Percentiles rank a stretch among this genome's conserved stretches.
Conservation (phyloP, 2,329 filamentous ascomycete species). For the Stemphylium beticola region DNA sequence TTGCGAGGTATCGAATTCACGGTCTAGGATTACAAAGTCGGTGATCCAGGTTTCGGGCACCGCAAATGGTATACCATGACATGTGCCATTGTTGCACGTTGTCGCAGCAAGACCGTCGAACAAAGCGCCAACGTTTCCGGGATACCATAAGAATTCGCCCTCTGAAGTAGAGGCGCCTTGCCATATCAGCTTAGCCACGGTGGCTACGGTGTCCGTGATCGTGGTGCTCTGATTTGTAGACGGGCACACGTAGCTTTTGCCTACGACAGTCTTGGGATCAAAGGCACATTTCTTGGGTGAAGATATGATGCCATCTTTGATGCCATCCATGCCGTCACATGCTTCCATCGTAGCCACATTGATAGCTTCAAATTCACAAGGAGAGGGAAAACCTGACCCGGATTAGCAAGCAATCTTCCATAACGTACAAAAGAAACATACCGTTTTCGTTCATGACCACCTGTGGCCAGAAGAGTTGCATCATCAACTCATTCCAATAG, state of each 20-base stretch:
- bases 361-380: conserved; percentile 33
- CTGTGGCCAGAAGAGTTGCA: conserved; percentile 30
- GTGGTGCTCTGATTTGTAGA: conserved; percentile 8
- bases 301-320: conserved; percentile 40
- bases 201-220: conserved; percentile 16
- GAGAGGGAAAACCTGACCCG: conserved; percentile 7
- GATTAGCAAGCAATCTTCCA: background rate
- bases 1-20: conserved; percentile 6
- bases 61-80: conserved; percentile 13
- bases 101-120: conserved; percentile 14
- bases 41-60: conserved; percentile 18
- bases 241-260: conserved; percentile 12
- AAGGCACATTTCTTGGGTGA: conserved; percentile 31
- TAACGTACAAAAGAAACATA: background rate
- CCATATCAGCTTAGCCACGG: conserved; percentile 19
- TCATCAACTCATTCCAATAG: conserved; percentile 21
- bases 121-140: conserved; percentile 12
- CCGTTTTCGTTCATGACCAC: conserved; percentile 35
- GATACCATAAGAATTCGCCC: conserved; percentile 23
- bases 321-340: conserved; percentile 37
- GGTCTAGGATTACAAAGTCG: conserved; percentile 21
- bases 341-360: conserved; percentile 16
- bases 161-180: conserved; percentile 15
- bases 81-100: conserved; percentile 15
- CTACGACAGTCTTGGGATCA: conserved; percentile 20